These are phyloP conservation scores for Xylogone sp. DNA, from an alignment of 2,329 filamentous ascomycete species.

Conservation along the genomic window DNA sequence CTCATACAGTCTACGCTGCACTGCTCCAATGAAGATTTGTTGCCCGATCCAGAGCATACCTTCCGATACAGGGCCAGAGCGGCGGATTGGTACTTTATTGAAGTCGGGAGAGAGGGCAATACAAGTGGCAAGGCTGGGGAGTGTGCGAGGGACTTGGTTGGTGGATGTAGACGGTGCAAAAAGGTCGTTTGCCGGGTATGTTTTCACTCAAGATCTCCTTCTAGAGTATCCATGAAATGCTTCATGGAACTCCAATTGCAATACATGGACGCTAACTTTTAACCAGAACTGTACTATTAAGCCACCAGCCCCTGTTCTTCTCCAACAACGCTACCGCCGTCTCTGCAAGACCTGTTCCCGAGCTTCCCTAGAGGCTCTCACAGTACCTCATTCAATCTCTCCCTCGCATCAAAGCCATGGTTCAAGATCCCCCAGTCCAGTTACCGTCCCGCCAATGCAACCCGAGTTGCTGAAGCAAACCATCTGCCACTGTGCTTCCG, in stretches of 20 bases:
- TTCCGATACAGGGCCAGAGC: slow-evolving; percentile 55
- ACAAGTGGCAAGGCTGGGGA: slow-evolving; percentile 66
- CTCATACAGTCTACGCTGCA: slow-evolving; percentile 73
- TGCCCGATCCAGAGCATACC: slow-evolving; percentile 51
- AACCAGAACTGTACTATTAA: slow-evolving; percentile 85
- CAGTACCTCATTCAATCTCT: slow-evolving; percentile 40
- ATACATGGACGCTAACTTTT: slow-evolving; percentile 1
- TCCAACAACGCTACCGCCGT: slow-evolving; percentile 75
- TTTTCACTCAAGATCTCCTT: slow-evolving; percentile 7
- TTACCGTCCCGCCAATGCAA: neutral
- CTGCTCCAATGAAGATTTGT: slow-evolving; percentile 67
- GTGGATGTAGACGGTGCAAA: slow-evolving; percentile 74
- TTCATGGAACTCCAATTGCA: slow-evolving; percentile 40
- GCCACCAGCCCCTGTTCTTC: slow-evolving; percentile 61
- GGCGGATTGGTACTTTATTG: slow-evolving; percentile 57
- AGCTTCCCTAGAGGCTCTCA: slow-evolving; percentile 60
- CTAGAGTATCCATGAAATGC: slow-evolving; percentile 70
- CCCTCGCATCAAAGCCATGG: neutral
- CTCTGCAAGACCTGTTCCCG: slow-evolving; percentile 74
- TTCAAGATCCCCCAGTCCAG: neutral
- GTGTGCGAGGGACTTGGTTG: slow-evolving; percentile 86
- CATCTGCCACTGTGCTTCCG: slow-evolving; percentile 32
- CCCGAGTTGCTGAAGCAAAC: slow-evolving; percentile 24
- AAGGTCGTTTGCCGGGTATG: slow-evolving; percentile 78
- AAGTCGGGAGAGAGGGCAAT: slow-evolving; percentile 42